Evolutionary conservation across 495 filamentous ascomycete genomes (phyloP).

Genomic region (Neurospora sp.): DNA sequence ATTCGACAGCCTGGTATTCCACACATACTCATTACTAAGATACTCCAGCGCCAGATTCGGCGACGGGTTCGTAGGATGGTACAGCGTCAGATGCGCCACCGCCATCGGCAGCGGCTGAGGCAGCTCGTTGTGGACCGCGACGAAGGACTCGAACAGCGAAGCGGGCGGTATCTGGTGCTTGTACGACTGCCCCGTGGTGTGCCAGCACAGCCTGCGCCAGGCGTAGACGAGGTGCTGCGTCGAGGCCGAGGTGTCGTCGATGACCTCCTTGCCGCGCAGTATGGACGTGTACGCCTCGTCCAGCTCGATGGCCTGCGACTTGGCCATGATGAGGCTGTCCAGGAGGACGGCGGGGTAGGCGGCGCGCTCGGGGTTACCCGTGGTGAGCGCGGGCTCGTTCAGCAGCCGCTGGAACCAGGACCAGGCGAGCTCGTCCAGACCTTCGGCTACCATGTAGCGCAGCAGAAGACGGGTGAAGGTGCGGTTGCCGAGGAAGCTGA

Average conservation of each 20-base stretch:
- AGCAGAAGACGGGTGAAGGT: conserved; percentile 25
- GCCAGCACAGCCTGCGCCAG: conserved; percentile 24
- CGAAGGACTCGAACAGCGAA: conserved; percentile 30
- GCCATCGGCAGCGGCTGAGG: conserved; percentile 6
- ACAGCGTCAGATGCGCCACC: conserved; percentile 29
- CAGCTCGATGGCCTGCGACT: conserved; percentile 12
- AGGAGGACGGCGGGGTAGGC: conserved; percentile 7
- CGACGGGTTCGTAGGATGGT: conserved; percentile 30
- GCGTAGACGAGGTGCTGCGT: conserved; percentile 3
- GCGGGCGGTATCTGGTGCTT: conserved; percentile 20
- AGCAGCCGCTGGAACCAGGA: conserved; percentile 30
- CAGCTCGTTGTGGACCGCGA: conserved; percentile 16
- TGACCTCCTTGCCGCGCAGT: conserved; percentile 17
- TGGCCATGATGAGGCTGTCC: conserved; percentile 17
- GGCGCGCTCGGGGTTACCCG: conserved; percentile 1
- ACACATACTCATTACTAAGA: conserved; percentile 5
- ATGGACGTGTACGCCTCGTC: conserved; percentile 28
- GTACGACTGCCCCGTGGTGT: conserved; percentile 23
- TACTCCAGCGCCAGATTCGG: conserved; percentile 25
- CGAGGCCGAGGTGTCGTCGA: conserved; percentile 5
- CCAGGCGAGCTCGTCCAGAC: conserved; percentile 31
- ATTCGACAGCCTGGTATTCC: neutral
- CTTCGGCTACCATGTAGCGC: conserved; percentile 42
- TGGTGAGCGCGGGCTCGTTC: neutral
- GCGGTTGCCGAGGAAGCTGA: conserved; percentile 23